Evolutionary conservation across 2,329 filamentous ascomycete genomes (phyloP).

Genomic region (Trichoderma koningii): DNA sequence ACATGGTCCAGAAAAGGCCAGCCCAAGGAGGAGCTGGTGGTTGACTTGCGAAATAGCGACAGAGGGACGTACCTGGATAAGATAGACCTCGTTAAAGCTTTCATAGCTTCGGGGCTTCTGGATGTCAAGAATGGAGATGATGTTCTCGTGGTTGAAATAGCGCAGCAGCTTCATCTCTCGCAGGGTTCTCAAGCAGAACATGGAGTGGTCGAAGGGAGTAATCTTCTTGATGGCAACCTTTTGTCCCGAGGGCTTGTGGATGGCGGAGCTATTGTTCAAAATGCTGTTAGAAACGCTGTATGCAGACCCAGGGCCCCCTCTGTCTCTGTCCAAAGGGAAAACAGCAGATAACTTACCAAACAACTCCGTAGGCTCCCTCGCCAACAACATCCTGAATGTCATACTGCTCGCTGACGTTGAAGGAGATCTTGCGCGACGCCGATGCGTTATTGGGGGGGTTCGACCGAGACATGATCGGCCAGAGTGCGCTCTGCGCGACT

Average conservation of each 20-base stretch:
- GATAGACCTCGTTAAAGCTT: slow-evolving; percentile 94
- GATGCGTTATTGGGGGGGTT: slow-evolving; percentile 59
- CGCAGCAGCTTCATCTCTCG: slow-evolving; percentile 98
- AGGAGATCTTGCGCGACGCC: slow-evolving; percentile 90
- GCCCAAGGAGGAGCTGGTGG: no score
- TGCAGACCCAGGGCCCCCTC: neutral
- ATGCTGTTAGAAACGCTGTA: neutral
- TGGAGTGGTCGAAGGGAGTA: slow-evolving; percentile 97
- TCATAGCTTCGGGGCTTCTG: slow-evolving; percentile 97
- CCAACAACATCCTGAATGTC: slow-evolving; percentile 99
- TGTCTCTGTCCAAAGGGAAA: neutral
- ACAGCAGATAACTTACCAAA: slow-evolving; percentile 71
- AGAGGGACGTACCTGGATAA: slow-evolving; percentile 79
- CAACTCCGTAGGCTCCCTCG: slow-evolving; percentile 96
- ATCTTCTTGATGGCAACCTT: slow-evolving; percentile 99
- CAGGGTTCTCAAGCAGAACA: slow-evolving; percentile 95
- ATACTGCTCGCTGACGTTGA: slow-evolving; percentile 99
- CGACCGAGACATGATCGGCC: slow-evolving; percentile 55
- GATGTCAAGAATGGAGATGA: slow-evolving; percentile 98
- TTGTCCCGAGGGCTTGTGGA: slow-evolving; percentile 96
- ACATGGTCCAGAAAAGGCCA: neutral
- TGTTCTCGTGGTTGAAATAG: slow-evolving; percentile 99
- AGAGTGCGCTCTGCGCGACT: slow-evolving; percentile 8
- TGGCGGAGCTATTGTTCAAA: slow-evolving; percentile 69
- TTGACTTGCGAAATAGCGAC: neutral